Percentiles rank a stretch among this genome's conserved stretches.
These are phyloP conservation scores for Penicillium sp. DNA, from an alignment of 2,329 filamentous ascomycete species.

Conservation along the genomic window DNA sequence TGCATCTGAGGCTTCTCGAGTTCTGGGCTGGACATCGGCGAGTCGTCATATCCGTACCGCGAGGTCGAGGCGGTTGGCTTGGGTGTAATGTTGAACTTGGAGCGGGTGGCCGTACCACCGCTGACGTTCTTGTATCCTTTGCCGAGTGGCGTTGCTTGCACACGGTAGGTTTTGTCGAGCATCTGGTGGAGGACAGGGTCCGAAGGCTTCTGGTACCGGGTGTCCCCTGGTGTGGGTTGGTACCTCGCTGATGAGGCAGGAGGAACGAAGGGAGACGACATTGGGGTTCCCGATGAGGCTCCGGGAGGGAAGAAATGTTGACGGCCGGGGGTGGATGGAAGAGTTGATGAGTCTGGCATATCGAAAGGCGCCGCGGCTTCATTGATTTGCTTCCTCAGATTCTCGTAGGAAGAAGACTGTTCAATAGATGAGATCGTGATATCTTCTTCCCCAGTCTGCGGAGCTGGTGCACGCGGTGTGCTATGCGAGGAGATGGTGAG, in stretches of 20 bases:
- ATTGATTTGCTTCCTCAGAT: constrained; percentile 65
- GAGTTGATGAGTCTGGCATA: constrained; percentile 33
- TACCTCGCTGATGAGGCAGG: constrained; percentile 45
- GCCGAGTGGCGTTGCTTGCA: constrained; percentile 85
- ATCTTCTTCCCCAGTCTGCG: constrained; percentile 36
- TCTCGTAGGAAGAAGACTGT: constrained; percentile 75
- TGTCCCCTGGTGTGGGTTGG: constrained; percentile 39
- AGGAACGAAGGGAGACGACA: constrained; percentile 57
- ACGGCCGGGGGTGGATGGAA: constrained; percentile 40
- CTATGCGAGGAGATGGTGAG: constrained; percentile 48
- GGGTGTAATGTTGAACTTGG: constrained; percentile 35
- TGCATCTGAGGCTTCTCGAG: constrained; percentile 78
- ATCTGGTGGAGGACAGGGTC: constrained; percentile 86
- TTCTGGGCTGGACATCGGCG: constrained; percentile 71
- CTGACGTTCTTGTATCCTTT: constrained; percentile 34
- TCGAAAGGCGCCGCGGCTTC: constrained; percentile 39
- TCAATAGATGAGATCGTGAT: constrained; percentile 47
- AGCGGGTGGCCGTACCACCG: constrained; percentile 23
- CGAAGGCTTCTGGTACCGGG: constrained; percentile 37
- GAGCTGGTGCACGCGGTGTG: constrained; percentile 44
- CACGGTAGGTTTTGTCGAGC: constrained; percentile 92
- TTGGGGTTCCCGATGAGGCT: constrained; percentile 63
- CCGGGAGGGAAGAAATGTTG: constrained; percentile 22
- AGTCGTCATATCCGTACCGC: constrained; percentile 37
- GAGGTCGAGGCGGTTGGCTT: constrained; percentile 27